Evolutionary conservation across 306 rosid species (phyloP), one percentile per base, ranked within the genome.

Genomic region (Abrus pulchellus): DNA sequence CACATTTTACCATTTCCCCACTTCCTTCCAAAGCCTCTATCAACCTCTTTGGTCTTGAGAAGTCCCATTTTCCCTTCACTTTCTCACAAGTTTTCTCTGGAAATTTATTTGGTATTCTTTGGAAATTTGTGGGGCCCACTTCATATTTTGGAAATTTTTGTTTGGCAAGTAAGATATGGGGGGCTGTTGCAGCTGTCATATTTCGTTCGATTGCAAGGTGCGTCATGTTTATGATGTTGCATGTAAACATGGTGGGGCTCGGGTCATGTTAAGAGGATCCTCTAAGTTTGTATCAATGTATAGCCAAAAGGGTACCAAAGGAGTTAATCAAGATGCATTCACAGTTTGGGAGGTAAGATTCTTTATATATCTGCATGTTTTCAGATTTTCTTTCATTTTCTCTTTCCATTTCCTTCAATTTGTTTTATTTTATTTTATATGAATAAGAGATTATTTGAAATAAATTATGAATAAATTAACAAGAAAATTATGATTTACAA

Each of bases 301-400:
- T 48, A 74, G 84, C 52, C 88, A 93, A 74, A 89, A 88, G 85
- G 99, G 99, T 80, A 69, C 71, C 41, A 95, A 95, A 74, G 93
- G 89, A 47, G 40, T 86, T 82, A 95, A 95, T 88, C 99, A 95
- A 87, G 98, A 95, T 85, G 83, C 98, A 64, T 72, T 90, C 80
- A 91, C 94, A 0, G 87, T 91, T 84, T 95, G 96, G 98, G 90
- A 95, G 98, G 99, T 95, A 79, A 64, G 7, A 32, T 36, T 44
- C 33, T 66, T 38, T 28, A 9, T 75, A 13, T 40, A 6, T 74
- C 1, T 55, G 20, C 20, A 20, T 20, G 10, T 27, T 74, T 33
- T 1, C 29, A 52, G 29, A 61, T 29, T 76, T 61, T 14, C 1
- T 54, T 13, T 44, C n/a, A 9, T 72, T 69, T 36, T 50, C 12